A percentile compares a stretch with the other conserved stretches of the same genome.
Evolutionary conservation across 176 grass and related monocot species (phyloP).

Genomic region (Ampelocalamus luodianensis): DNA sequence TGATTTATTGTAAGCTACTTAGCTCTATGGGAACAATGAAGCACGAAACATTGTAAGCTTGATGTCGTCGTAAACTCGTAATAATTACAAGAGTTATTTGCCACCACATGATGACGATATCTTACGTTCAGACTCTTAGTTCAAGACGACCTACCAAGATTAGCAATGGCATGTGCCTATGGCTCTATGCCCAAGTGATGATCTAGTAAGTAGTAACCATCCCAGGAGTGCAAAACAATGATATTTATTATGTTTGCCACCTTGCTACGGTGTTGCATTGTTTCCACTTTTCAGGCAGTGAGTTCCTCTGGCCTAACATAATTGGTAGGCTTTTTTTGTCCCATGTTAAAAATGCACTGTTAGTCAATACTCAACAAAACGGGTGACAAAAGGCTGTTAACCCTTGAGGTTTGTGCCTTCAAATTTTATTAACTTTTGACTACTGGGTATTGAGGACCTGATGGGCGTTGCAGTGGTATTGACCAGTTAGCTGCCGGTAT

Average conservation of each 20-base stretch:
- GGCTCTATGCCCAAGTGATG: neutral
- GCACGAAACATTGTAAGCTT: neutral
- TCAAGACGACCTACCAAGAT: neutral
- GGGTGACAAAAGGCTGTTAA: neutral
- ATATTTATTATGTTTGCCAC: neutral
- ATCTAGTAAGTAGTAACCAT: neutral
- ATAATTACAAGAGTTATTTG: neutral
- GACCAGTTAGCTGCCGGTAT: neutral
- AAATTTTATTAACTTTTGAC: no score
- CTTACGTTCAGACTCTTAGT: neutral
- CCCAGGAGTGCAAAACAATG: neutral
- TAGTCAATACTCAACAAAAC: neutral
- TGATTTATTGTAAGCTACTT: neutral
- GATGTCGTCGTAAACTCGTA: neutral
- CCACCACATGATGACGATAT: neutral
- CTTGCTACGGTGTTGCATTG: neutral
- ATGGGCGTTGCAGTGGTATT: neutral
- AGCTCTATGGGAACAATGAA: neutral
- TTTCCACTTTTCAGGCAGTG: neutral
- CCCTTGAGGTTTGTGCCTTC: neutral
- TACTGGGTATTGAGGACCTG: no score
- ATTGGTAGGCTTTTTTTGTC: neutral
- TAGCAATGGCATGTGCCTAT: neutral
- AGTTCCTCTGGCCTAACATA: neutral
- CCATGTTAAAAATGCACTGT: neutral